Percentiles rank a stretch among this genome's conserved stretches.
Conservation (phyloP, 2,329 filamentous ascomycete genomes). For the Colletotrichum sp. region DNA sequence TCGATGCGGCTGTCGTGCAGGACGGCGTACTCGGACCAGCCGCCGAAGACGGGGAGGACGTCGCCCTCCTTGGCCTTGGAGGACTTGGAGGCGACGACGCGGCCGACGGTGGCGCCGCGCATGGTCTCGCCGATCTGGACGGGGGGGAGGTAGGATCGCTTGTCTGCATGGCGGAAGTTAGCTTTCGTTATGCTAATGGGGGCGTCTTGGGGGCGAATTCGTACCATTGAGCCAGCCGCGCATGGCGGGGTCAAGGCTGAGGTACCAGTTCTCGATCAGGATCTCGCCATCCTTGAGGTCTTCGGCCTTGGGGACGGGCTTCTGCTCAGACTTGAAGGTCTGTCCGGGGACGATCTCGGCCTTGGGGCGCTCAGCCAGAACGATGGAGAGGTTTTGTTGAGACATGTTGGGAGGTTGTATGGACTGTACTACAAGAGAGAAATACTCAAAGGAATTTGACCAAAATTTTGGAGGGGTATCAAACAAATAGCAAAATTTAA, state of each 20-base stretch:
- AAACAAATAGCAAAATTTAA: background rate
- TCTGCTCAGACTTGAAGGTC: slow-evolving; percentile 64
- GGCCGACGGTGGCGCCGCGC: slow-evolving; percentile 66
- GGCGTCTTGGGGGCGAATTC: background rate
- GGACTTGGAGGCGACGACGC: slow-evolving; percentile 66
- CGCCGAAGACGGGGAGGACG: slow-evolving; percentile 58
- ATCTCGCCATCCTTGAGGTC: slow-evolving; percentile 69
- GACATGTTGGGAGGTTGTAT: slow-evolving; percentile 37
- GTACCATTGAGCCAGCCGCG: slow-evolving; percentile 70
- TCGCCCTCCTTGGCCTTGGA: slow-evolving; percentile 59
- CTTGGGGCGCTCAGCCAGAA: slow-evolving; percentile 68
- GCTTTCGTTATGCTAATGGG: too few species aligned
- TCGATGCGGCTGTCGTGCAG: slow-evolving; percentile 56
- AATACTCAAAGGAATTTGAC: background rate
- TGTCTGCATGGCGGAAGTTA: slow-evolving; percentile 33
- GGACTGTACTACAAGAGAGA: background rate
- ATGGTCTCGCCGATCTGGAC: slow-evolving; percentile 72
- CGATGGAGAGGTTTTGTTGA: slow-evolving; percentile 53
- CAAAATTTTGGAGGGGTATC: background rate
- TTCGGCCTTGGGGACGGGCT: slow-evolving; percentile 53
- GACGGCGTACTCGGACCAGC: slow-evolving; percentile 73
- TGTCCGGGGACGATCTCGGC: slow-evolving; percentile 66
- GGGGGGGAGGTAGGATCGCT: slow-evolving; percentile 68
- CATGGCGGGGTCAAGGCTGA: slow-evolving; percentile 79
- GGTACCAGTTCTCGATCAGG: slow-evolving; percentile 65